A percentile compares a stretch with the other conserved stretches of the same genome.
These are phyloP conservation scores for Ophiostoma ips DNA, from an alignment of 2,329 filamentous ascomycete genomes.

Conservation along the genomic window DNA sequence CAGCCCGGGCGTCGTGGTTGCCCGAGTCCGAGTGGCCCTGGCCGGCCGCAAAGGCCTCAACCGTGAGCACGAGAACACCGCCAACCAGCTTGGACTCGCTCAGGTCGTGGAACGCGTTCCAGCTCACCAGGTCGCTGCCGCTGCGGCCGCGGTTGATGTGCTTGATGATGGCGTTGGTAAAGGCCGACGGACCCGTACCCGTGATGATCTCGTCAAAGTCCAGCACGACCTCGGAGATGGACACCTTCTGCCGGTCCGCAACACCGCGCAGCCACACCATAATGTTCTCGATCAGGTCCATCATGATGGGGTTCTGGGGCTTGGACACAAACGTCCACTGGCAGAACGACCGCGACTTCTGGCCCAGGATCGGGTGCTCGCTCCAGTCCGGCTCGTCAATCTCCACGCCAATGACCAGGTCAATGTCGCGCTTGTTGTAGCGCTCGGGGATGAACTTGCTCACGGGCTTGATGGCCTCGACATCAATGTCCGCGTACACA, in stretches of 20 bases:
- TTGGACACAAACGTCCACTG: conserved; percentile 66
- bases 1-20: conserved; percentile 50
- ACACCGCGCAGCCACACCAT: conserved; percentile 50
- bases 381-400: conserved; percentile 54
- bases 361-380: conserved; percentile 50
- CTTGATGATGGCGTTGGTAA: conserved; percentile 49
- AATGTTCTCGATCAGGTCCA: conserved; percentile 54
- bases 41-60: conserved; percentile 59
- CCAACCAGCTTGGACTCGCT: conserved; percentile 51
- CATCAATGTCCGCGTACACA: conserved; percentile 32
- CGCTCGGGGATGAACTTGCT: conserved; percentile 46
- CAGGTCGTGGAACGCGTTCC: conserved; percentile 52
- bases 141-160: conserved; percentile 41
- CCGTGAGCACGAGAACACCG: conserved; percentile 51
- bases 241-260: conserved; percentile 41
- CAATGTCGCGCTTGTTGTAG: conserved; percentile 49
- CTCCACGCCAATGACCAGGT: conserved; percentile 57
- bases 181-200: conserved; percentile 58
- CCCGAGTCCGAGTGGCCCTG: conserved; percentile 62
- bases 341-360: conserved; percentile 57
- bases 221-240: conserved; percentile 46
- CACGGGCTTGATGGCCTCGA: conserved; percentile 27
- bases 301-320: conserved; percentile 52
- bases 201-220: conserved; percentile 61
- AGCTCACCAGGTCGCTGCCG: conserved; percentile 34